phyloP scores from a whole-genome alignment of 768 basidiomycete species.

The Mycena galericulata region DNA sequence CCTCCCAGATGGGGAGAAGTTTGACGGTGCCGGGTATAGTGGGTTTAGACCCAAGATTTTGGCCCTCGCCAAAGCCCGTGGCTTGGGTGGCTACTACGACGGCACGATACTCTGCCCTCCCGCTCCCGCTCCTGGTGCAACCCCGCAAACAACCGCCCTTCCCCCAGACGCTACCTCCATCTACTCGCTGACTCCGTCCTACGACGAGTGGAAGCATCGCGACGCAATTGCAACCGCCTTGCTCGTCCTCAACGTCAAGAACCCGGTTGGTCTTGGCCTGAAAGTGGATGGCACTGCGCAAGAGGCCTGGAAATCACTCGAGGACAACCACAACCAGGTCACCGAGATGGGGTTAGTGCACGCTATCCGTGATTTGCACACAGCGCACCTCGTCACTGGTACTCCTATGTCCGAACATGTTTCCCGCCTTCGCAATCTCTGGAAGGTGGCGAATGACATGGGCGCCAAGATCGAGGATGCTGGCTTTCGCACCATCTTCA shows the following conservation, averaged over 20 bases:
- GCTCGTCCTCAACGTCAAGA: too few species aligned
- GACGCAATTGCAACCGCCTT: conserved; percentile 35
- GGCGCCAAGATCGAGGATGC: conserved; percentile 29
- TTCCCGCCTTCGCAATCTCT: conserved; percentile 31
- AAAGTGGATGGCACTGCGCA: conserved; percentile 37
- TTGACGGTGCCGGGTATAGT: background rate
- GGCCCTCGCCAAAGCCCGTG: too few species aligned
- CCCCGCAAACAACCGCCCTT: background rate
- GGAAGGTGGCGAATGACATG: conserved; percentile 28
- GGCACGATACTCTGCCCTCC: too few species aligned
- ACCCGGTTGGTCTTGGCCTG: conserved; percentile 39
- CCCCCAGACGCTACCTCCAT: conserved; percentile 20
- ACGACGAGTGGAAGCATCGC: conserved; percentile 35
- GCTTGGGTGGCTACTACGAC: background rate
- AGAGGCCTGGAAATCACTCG: conserved; percentile 37
- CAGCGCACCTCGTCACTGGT: conserved; percentile 26
- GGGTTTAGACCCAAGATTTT: background rate
- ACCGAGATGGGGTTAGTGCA: conserved; percentile 29
- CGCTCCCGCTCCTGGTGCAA: too few species aligned
- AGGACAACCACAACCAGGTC: conserved; percentile 19
- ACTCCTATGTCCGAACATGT: conserved; percentile 33
- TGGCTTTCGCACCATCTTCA: too few species aligned
- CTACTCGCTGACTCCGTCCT: conserved; percentile 26
- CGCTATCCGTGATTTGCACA: conserved; percentile 22
- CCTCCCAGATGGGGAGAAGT: conserved; percentile 20